These are phyloP conservation scores for Mucor irregularis DNA, from an alignment of 371 early-diverging fungal species.

Conservation along the genomic window DNA sequence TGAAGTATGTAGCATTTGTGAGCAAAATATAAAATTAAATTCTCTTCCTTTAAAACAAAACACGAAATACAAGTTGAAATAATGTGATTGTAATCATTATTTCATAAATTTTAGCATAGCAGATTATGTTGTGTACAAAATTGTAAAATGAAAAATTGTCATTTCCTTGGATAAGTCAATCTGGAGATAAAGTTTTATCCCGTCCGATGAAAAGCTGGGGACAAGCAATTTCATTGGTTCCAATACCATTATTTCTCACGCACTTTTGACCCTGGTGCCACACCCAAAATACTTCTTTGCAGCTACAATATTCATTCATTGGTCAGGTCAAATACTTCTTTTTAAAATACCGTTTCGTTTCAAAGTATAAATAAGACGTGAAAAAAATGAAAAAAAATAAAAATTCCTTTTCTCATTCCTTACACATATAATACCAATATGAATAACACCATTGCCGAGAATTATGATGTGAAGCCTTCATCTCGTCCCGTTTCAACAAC, in stretches of 20 bases:
- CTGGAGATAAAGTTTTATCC: background rate
- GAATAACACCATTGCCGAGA: background rate
- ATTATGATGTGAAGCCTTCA: constrained; percentile 3
- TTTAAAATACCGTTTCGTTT: background rate
- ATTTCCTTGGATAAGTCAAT: background rate
- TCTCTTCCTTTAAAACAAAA: too few species aligned
- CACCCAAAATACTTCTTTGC: too few species aligned
- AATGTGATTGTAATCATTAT: too few species aligned
- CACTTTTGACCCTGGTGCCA: too few species aligned
- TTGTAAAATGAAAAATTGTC: background rate
- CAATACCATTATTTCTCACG: background rate
- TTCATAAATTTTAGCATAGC: too few species aligned
- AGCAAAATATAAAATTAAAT: too few species aligned
- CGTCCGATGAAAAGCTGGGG: background rate
- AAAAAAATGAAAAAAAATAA: too few species aligned
- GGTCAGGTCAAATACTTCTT: background rate
- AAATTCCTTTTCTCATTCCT: background rate
- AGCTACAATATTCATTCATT: too few species aligned
- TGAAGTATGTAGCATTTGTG: too few species aligned
- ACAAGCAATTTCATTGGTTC: background rate
- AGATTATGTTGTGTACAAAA: too few species aligned
- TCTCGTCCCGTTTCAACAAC: background rate
- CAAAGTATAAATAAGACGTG: too few species aligned
- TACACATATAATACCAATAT: background rate
- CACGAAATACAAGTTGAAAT: too few species aligned